Evolutionary conservation across 345 rosid species (phyloP), one percentile per base, ranked within the genome.

Genomic region (Boechera retrofracta): DNA sequence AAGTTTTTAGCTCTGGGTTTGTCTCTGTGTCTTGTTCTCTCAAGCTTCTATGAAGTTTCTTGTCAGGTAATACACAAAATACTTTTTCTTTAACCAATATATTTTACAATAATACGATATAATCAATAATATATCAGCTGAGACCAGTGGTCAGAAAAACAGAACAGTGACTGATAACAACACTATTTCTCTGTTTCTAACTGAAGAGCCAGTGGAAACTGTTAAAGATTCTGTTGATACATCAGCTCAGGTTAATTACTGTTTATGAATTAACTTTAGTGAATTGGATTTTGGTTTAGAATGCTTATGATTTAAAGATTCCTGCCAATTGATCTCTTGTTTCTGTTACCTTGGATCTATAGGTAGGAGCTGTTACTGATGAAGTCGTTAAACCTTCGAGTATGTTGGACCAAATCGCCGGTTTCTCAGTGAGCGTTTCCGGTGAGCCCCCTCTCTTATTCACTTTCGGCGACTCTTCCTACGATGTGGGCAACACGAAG

Each of bases 391-490:
- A n/a, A 77, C 3, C 31, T 58, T 24, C 77, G 6, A 78, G 73
- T 51, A 72, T 78, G 77, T 72, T 72, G 77, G 77, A 72, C 77
- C 77, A 58, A 29, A 77, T 67, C 54, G 2, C 31, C 28, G 53
- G 28, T 61, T 61, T 68, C 24, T 53, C 82, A 71, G 71, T 32
- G 5, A 33, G 29, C 4, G 78, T 39, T 38, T 9, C 82, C 79
- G 76, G 79, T 62, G 76, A 69, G 28, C 39, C 78, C 5, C 74
- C 79, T 15, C 56, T 79, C 24, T 28, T 80, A 36, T 80, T 80
- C 57, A 74, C 76, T 48, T 80, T 80, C 58, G 83, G 83, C 16
- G 83, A 80, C 79, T 80, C 83, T 38, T 75, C 79, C 10, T 80
- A 80, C 77, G 83, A 80, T 65, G 80, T 69, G 2, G 83, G 83